Percentiles rank a stretch among this genome's conserved stretches.
Evolutionary conservation across 257 asterid genomes (phyloP).

Genomic region (Capsicum pubescens): DNA sequence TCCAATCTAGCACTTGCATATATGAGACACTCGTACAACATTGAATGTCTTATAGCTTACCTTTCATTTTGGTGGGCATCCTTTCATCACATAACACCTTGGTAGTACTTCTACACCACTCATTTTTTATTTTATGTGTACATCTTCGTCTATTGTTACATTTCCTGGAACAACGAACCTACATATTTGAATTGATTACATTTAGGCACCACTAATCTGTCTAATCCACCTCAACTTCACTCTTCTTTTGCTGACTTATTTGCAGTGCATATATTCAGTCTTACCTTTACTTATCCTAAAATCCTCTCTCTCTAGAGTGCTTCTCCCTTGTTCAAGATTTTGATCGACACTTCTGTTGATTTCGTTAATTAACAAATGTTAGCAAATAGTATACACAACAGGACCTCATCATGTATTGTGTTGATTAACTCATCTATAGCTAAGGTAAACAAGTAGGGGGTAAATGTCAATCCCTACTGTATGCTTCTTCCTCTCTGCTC

Average conservation of each 20-base stretch:
- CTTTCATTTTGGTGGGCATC: background rate
- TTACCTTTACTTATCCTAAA: too few species aligned
- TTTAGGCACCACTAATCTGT: background rate
- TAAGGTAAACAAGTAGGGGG: background rate
- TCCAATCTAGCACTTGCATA: background rate
- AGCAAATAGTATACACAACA: background rate
- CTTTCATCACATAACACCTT: background rate
- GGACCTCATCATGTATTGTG: background rate
- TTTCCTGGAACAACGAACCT: background rate
- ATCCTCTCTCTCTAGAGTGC: background rate
- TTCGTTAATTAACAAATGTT: background rate
- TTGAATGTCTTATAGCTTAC: constrained; percentile 2
- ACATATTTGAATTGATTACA: background rate
- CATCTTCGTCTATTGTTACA: background rate
- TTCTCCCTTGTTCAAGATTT: background rate
- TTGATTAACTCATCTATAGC: constrained; percentile 18
- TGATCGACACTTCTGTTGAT: background rate
- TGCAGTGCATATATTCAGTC: background rate
- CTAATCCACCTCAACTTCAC: background rate
- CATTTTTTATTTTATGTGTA: background rate
- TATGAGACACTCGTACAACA: background rate
- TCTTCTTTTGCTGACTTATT: background rate
- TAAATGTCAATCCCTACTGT: background rate
- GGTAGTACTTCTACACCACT: background rate
- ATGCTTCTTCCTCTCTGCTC: background rate